A percentile compares a stretch with the other conserved stretches of the same genome.
Conservation (phyloP, 2,329 filamentous ascomycete genomes). For the Microcyclospora pomicola region DNA sequence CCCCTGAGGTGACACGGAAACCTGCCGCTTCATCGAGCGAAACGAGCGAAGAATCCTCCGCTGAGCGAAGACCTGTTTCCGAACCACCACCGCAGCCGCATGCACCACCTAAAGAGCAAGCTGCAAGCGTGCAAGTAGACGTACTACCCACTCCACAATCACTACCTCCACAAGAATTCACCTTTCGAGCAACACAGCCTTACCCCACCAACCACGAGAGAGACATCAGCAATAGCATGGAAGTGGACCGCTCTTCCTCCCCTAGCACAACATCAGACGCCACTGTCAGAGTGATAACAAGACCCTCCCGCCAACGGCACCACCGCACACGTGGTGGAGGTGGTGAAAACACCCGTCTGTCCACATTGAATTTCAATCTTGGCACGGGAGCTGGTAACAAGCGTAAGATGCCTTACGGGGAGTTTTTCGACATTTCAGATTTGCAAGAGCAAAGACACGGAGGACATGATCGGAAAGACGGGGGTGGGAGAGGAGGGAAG, state of each 20-base stretch:
- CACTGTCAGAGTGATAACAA: conserved; percentile 16
- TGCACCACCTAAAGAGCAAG: conserved; percentile 5
- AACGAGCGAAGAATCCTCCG: conserved; percentile 8
- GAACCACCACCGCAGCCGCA: conserved; percentile 11
- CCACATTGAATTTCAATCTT: conserved; percentile 30
- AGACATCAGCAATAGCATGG: conserved; percentile 33
- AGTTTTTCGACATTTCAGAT: conserved; percentile 59
- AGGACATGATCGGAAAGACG: conserved; percentile 13
- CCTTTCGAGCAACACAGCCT: conserved; percentile 51
- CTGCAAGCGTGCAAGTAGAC: background rate
- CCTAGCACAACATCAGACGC: conserved; percentile 29
- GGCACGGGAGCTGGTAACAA: conserved; percentile 57
- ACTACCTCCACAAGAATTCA: conserved; percentile 43
- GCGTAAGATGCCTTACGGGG: conserved; percentile 56
- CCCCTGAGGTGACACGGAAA: conserved; percentile 19
- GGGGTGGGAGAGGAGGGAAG: conserved; percentile 20
- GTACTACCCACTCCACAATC: background rate
- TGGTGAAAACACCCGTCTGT: conserved; percentile 13
- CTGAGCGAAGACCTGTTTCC: conserved; percentile 10
- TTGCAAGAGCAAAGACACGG: conserved; percentile 41
- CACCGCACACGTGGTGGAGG: conserved; percentile 19
- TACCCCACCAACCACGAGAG: conserved; percentile 38
- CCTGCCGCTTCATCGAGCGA: conserved; percentile 10
- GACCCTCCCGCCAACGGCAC: conserved; percentile 13
- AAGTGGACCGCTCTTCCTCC: conserved; percentile 22